A percentile compares a stretch with the other conserved stretches of the same genome.
phyloP scores from a whole-genome alignment of 345 rosid genomes.

The Carallia brachiata region DNA sequence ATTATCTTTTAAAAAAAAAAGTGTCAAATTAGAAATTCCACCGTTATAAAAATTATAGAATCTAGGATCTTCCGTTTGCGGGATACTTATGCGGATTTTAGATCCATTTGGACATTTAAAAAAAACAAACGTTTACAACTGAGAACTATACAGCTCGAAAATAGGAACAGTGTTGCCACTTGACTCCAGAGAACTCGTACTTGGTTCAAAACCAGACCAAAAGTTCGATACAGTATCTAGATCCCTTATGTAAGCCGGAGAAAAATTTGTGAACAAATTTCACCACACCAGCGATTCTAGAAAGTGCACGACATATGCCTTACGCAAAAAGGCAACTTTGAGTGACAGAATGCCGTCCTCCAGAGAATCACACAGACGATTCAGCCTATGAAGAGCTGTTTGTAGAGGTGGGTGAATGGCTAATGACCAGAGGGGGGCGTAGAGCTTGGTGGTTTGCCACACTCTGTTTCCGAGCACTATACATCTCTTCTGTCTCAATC shows the following conservation, averaged over 20 bases:
- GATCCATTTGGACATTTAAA: neutral
- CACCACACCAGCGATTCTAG: neutral
- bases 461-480: constrained; percentile 65
- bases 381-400: constrained; percentile 33
- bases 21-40: no score
- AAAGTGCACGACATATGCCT: neutral
- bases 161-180: neutral
- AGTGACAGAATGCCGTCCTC: constrained; percentile 16
- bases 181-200: neutral
- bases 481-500: constrained; percentile 80
- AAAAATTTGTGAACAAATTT: neutral
- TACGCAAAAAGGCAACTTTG: neutral
- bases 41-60: neutral
- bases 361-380: constrained; percentile 2
- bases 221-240: neutral
- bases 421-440: constrained; percentile 56
- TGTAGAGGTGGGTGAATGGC: constrained; percentile 42
- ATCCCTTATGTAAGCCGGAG: neutral
- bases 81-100: neutral
- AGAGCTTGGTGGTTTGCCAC: constrained; percentile 52
- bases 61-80: neutral
- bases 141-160: neutral
- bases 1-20: no score
- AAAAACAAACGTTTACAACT: neutral
- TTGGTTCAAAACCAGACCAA: neutral